Evolutionary conservation across 257 asterid genomes (phyloP).

Genomic region (Salvia miltiorrhiza): DNA sequence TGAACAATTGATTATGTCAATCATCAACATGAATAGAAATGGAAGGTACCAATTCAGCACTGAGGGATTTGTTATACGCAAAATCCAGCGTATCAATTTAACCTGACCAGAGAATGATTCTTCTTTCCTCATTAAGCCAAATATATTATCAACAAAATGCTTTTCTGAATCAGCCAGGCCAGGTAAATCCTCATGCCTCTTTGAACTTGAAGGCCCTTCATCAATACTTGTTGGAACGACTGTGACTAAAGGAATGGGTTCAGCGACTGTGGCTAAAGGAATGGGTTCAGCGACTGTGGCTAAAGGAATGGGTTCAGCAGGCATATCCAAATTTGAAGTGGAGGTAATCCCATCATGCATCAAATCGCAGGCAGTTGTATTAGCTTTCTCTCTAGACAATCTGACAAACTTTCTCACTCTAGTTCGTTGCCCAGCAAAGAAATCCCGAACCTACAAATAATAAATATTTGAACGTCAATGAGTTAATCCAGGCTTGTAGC

Average conservation of each 20-base stretch:
- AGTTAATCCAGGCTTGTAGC: background rate
- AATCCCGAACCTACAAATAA: slow-evolving; percentile 72
- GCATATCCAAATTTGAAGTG: slow-evolving; percentile 38
- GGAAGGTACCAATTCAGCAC: slow-evolving; percentile 64
- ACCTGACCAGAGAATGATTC: slow-evolving; percentile 87
- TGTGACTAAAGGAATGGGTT: slow-evolving; percentile 28
- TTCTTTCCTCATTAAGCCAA: slow-evolving; percentile 79
- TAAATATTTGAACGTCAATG: slow-evolving; percentile 2
- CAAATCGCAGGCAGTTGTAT: slow-evolving; percentile 38
- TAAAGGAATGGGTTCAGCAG: slow-evolving; percentile 63
- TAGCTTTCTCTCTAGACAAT: slow-evolving; percentile 60
- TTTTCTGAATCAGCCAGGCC: slow-evolving; percentile 60
- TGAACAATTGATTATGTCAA: slow-evolving; percentile 1
- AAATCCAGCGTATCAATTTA: slow-evolving; percentile 82
- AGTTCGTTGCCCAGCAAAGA: slow-evolving; percentile 70
- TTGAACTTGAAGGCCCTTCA: slow-evolving; percentile 61
- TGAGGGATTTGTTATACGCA: slow-evolving; percentile 63
- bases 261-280: background rate
- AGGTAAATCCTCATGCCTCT: slow-evolving; percentile 45
- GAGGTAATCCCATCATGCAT: slow-evolving; percentile 37
- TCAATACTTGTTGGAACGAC: slow-evolving; percentile 44
- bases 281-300: slow-evolving; percentile 44
- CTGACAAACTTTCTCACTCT: slow-evolving; percentile 80
- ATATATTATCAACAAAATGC: slow-evolving; percentile 61
- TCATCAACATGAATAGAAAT: slow-evolving; percentile 11